Base-by-base conservation (phyloP, 164 flowering plant genomes). In the Tinospora cordifolia region DNA sequence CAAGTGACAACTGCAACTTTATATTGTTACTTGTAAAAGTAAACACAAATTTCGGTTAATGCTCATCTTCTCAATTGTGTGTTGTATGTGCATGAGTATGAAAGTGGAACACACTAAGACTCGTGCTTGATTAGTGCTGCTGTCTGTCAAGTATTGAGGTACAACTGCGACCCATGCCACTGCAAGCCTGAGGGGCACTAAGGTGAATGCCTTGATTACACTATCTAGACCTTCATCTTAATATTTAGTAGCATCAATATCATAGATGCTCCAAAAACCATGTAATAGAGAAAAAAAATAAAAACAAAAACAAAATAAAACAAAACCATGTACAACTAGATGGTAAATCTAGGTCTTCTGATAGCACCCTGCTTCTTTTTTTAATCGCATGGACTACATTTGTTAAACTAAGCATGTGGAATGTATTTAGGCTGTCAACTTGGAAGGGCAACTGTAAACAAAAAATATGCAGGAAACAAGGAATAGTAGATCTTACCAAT, bases 401-500 rank as follows among this genome's bases (percentile, higher is more conserved):
- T 44, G 47, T 44, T 44, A 13, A 7, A 44, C 47, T 44, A 44
- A 44, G 47, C 14, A 44, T 44, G 49, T 67, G 69, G 4, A 67
- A 13, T 58, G 12, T 12, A 6, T 41, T 30, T 66, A 40, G 8
- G 54, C 30, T 57, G 44, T 66, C 19, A 25, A 22, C 34, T 59
- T 40, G 60, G 60, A 19, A 54, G 19, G 47, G 47, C 47, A 2
- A 14, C 14, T 44, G 12, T 44, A 44, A 14, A 44, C 12, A 44
- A 39, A 30, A n/a, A 54, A 27, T 8, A 24, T 19, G 44, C 54
- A 72, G 49, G 39, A 63, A 24, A 46, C 21, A 25, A 66, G 51
- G 47, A 74, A 34, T 64, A 36, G 34, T 72, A 69, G 60, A 57
- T 40, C 93, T 82, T 72, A 94, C 99, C 49, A 74, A 70, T 72